Base-by-base conservation (phyloP, 805 yeast genomes). In the Candida ulmi region DNA sequence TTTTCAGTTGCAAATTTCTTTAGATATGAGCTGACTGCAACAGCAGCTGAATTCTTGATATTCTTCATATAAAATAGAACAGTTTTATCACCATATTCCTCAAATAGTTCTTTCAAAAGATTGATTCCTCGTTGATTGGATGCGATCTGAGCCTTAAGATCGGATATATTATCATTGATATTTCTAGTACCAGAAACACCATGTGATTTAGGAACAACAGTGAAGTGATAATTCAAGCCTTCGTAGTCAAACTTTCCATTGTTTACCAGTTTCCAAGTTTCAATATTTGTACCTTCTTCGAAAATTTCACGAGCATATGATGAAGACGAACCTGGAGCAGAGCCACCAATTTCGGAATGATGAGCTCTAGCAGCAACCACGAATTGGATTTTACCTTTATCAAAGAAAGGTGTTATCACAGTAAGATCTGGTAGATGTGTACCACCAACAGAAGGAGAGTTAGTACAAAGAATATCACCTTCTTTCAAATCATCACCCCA, bases 331-430 rank as follows among this genome's bases (percentile, higher is more conserved):
- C 80, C 80, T 8, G 80, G 78, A 35, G 76, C 65, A 36, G 76
- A 68, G n/a, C 79, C 76, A 30, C 82, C 82, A 49, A 76, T 76
- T 46, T 76, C 82, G 18, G 81, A 75, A 55, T 76, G 83, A 55
- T 76, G 82, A 4, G 80, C 81, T 43, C 82, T 61, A 2, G 80
- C 67, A 5, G 81, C 82, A 16, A 72, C 71, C 60, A 74, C 73
- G 48, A 75, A 76, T 24, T 67, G 62, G 13, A 73, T 68, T 29
- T 64, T 56, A 46, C 71, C 68, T 17, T 72, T 66, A 40, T 64
- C 55, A 45, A 72, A 66, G 2, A 76, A 79, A 1, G 83, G 83
- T 1, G 81, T 71, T 18, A 76, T 71, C 26, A 76, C 71, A 1
- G 82, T 76, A 42, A 76, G 69, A 52, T 70, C 76, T 17, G 74